phyloP scores from a whole-genome alignment of 2,329 filamentous ascomycete genomes.

The Xylaria sp. region DNA sequence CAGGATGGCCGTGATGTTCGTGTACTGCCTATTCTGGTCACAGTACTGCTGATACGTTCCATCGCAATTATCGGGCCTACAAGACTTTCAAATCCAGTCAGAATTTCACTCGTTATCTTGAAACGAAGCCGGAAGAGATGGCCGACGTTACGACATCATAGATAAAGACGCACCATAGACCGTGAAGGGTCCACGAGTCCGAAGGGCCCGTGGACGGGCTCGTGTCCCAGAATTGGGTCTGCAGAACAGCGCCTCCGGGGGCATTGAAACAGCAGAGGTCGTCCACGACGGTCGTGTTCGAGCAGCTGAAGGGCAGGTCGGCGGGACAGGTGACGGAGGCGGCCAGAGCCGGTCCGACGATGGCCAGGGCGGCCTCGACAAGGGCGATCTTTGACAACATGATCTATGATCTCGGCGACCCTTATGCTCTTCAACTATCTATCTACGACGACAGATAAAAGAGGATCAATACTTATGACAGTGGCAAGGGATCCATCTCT shows the following conservation, averaged over 20 bases:
- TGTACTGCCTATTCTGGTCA: constrained; percentile 69
- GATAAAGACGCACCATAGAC: constrained; percentile 63
- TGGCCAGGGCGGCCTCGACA: constrained; percentile 23
- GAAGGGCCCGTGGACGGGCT: constrained; percentile 70
- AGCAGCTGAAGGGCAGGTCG: constrained; percentile 37
- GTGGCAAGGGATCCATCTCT: not conserved
- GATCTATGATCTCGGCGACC: constrained; percentile 3
- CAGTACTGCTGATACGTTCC: constrained; percentile 76
- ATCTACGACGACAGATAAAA: not conserved
- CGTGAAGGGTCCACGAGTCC: constrained; percentile 80
- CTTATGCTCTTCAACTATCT: constrained; percentile 13
- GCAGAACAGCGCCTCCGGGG: constrained; percentile 75
- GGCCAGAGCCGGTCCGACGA: constrained; percentile 26
- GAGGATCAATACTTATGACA: not conserved
- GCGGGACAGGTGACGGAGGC: constrained; percentile 26
- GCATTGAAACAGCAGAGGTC: constrained; percentile 81
- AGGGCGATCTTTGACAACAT: constrained; percentile 29
- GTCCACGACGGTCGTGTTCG: constrained; percentile 43
- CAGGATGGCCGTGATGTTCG: constrained; percentile 73
- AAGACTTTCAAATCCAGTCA: too few relatives aligned
- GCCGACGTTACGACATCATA: too few relatives aligned
- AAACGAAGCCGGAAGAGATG: not conserved
- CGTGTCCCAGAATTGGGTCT: constrained; percentile 83
- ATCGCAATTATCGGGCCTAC: constrained; percentile 73
- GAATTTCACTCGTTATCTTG: too few relatives aligned